A percentile compares a stretch with the other conserved stretches of the same genome.
Evolutionary conservation across 2,329 filamentous ascomycete species (phyloP).

Genomic region (Penicillium polonicum): DNA sequence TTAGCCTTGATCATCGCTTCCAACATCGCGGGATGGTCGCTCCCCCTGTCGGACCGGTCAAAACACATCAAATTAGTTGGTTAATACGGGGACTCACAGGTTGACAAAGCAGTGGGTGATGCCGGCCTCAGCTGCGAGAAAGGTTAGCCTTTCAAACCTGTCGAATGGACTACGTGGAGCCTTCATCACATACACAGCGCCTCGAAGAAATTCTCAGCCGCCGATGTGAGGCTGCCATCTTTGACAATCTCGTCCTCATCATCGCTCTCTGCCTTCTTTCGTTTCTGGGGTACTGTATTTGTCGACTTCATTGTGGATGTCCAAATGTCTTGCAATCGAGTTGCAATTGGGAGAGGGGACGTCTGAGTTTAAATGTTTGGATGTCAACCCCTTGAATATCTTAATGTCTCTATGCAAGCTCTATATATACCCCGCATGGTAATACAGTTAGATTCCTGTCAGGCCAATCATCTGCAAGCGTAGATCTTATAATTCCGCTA

Average conservation of each 20-base stretch:
- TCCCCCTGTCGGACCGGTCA: conserved; percentile 32
- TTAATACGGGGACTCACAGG: conserved; percentile 22
- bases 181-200: conserved; percentile 15
- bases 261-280: background rate
- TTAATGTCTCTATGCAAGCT: background rate
- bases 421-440: background rate
- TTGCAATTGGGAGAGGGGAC: background rate
- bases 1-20: conserved; percentile 75
- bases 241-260: conserved; percentile 3
- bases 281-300: background rate
- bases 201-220: conserved; percentile 23
- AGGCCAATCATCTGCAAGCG: background rate
- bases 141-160: background rate
- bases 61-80: background rate
- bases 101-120: conserved; percentile 50
- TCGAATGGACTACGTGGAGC: background rate
- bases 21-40: conserved; percentile 66
- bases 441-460: background rate
- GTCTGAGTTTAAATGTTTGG: background rate
- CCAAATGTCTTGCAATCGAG: background rate
- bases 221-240: conserved; percentile 9
- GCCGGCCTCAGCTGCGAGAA: conserved; percentile 16
- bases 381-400: background rate
- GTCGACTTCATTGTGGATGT: background rate
- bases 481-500: background rate